These are phyloP conservation scores for Yarrowia sp. DNA, from an alignment of 805 yeast species.

Conservation along the genomic window DNA sequence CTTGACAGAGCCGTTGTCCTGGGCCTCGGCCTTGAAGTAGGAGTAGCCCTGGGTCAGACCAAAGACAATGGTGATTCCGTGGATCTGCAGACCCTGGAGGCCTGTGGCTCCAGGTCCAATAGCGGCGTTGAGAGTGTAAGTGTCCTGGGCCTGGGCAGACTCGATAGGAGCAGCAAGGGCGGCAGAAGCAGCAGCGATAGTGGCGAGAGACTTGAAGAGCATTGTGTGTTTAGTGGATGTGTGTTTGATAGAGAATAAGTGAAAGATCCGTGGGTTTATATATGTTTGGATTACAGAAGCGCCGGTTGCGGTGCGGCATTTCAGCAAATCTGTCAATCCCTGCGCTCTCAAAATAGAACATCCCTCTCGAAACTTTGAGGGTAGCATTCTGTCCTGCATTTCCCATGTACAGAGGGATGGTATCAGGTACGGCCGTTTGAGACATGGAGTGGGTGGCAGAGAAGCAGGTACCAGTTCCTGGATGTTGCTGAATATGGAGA, in stretches of 20 bases:
- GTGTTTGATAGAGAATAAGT: not conserved
- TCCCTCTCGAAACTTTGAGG: not conserved
- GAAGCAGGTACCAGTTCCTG: not conserved
- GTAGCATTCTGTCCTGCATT: conserved; percentile 1
- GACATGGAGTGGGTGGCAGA: not conserved
- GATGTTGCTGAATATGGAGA: not conserved
- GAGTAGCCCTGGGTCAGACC: not conserved
- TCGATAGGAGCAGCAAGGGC: not conserved
- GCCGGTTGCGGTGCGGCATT: not conserved
- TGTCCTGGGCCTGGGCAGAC: not conserved
- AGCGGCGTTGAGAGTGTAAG: not conserved
- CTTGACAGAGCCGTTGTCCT: not conserved
- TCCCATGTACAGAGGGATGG: not conserved
- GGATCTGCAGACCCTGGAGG: not conserved
- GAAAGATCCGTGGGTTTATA: not conserved
- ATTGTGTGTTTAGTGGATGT: not conserved
- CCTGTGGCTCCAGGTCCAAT: not conserved
- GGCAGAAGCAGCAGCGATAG: not conserved
- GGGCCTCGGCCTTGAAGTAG: not conserved
- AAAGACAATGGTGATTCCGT: not conserved
- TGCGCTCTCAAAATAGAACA: conserved; percentile 3
- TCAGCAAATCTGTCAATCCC: not conserved
- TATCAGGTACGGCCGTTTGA: not conserved
- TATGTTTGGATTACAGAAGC: not conserved
- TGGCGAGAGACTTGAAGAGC: conserved; percentile 9